These are phyloP conservation scores for Inonotus obliquus DNA, from an alignment of 1,284 basidiomycete species.

Conservation along the genomic window DNA sequence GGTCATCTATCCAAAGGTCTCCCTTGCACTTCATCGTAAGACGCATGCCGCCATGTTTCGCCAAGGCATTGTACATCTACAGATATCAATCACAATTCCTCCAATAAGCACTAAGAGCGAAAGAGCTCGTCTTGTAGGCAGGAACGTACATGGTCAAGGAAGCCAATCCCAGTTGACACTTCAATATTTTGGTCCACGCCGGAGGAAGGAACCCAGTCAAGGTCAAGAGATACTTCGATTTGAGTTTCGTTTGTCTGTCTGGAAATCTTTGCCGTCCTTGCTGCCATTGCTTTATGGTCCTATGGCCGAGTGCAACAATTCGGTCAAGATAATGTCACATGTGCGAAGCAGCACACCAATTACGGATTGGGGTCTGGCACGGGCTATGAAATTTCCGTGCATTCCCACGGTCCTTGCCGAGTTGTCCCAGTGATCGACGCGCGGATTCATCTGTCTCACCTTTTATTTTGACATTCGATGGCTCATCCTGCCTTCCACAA, in stretches of 20 bases:
- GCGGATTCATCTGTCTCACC: no score
- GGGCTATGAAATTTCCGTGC: no score
- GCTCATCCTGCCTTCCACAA: no score
- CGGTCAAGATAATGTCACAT: background rate
- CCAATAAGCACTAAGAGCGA: background rate
- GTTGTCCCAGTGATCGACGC: no score
- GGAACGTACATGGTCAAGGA: constrained; percentile 89
- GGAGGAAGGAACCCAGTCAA: constrained; percentile 76
- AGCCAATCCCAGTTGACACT: constrained; percentile 94
- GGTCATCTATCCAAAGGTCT: constrained; percentile 98
- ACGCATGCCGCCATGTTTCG: constrained; percentile 92
- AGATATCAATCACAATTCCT: constrained; percentile 10
- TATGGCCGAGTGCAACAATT: background rate
- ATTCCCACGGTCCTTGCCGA: no score
- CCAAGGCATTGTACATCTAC: constrained; percentile 93
- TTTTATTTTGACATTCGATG: no score
- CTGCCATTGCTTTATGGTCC: constrained; percentile 33
- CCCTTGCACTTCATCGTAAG: constrained; percentile 89
- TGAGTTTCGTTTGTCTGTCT: constrained; percentile 93
- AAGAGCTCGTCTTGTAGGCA: background rate
- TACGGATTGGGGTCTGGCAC: no score
- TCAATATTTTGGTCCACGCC: constrained; percentile 71
- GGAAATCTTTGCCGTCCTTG: constrained; percentile 68
- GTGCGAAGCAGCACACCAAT: no score
- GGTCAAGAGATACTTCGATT: constrained; percentile 77